Evolutionary conservation across 495 filamentous ascomycete species (phyloP).

Genomic region (Chlorociboria aeruginascens): DNA sequence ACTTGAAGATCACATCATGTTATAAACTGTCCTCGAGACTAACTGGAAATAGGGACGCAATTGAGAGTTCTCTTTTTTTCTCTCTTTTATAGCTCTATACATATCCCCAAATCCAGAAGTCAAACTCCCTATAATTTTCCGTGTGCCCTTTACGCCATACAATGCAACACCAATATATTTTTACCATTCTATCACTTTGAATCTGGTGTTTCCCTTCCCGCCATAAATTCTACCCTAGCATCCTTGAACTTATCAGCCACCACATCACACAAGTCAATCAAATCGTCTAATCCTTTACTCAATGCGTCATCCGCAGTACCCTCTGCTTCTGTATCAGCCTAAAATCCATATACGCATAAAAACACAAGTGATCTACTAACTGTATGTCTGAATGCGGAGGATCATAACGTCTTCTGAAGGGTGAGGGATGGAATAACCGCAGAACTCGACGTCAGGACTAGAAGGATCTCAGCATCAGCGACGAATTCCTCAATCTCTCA

Average conservation of each 20-base stretch:
- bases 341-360: background rate
- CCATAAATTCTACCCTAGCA: conserved; percentile 46
- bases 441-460: conserved; percentile 92
- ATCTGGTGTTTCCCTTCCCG: background rate
- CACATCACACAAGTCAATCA: conserved; percentile 85
- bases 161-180: conserved; percentile 9
- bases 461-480: conserved; percentile 1
- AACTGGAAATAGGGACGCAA: conserved; percentile 23
- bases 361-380: conserved; percentile 30
- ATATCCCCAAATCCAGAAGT: conserved; percentile 15
- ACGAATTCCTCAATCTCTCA: background rate
- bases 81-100: conserved; percentile 17
- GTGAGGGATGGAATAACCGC: conserved; percentile 95
- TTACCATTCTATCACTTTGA: background rate
- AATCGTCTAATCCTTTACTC: conserved; percentile 76
- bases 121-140: conserved; percentile 13
- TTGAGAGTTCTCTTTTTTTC: conserved; percentile 14
- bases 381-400: conserved; percentile 88
- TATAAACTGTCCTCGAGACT: too few species aligned
- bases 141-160: conserved; percentile 8
- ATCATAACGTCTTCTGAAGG: conserved; percentile 96
- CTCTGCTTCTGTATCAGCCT: conserved; percentile 36
- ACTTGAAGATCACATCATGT: too few species aligned
- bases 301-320: conserved; percentile 70
- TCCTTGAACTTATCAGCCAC: conserved; percentile 73